phyloP scores from a whole-genome alignment of 2,329 filamentous ascomycete species.

The Talaromyces albobiverticillius region DNA sequence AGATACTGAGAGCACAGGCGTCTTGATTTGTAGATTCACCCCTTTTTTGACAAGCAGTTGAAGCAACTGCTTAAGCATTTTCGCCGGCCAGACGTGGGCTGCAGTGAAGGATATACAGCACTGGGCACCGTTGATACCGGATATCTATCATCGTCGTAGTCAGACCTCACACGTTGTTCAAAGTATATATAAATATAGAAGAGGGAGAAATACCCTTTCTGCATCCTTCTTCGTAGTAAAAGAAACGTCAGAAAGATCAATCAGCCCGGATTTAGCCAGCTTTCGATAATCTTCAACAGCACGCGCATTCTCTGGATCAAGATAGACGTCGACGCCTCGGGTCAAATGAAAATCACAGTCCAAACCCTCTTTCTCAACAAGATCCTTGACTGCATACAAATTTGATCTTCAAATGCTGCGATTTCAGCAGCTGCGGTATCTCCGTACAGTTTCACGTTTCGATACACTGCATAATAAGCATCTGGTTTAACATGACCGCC shows the following conservation, averaged over 20 bases:
- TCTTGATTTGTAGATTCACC: constrained; percentile 54
- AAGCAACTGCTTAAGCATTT: constrained; percentile 71
- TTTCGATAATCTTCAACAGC: constrained; percentile 27
- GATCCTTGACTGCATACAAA: constrained; percentile 34
- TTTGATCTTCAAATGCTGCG: constrained; percentile 40
- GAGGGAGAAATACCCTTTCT: constrained; percentile 25
- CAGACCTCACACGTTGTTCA: too few species aligned
- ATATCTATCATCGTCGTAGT: constrained; percentile 24
- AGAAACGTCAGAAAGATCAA: constrained; percentile 25
- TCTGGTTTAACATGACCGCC: constrained; percentile 46
- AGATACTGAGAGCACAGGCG: constrained; percentile 40
- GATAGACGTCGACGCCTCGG: constrained; percentile 37
- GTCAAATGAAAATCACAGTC: constrained; percentile 43
- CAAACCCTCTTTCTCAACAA: constrained; percentile 40
- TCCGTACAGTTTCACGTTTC: constrained; percentile 29
- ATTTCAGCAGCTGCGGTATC: constrained; percentile 36
- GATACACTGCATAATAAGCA: constrained; percentile 37
- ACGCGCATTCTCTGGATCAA: constrained; percentile 26
- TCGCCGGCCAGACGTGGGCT: constrained; percentile 62
- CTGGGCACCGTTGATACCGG: constrained; percentile 36
- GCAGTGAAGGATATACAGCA: constrained; percentile 32
- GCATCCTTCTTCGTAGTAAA: constrained; percentile 23
- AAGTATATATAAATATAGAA: too few species aligned
- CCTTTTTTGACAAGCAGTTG: constrained; percentile 55
- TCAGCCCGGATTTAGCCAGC: constrained; percentile 25